Conservation (phyloP, 2,329 filamentous ascomycete species). For the Ilyonectria robusta region DNA sequence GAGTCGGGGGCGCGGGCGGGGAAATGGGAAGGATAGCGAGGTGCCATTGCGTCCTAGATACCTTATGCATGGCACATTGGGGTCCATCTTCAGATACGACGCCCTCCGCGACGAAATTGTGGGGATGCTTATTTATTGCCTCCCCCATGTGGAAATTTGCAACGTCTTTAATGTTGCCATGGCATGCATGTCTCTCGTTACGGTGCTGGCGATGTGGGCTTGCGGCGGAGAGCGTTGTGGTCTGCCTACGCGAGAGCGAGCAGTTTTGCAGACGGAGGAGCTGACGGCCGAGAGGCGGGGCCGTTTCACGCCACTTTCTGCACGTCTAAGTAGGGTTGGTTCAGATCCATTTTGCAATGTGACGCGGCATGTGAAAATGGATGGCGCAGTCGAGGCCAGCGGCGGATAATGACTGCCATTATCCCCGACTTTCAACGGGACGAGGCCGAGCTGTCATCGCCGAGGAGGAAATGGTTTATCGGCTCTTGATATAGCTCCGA, state of each 20-base stretch:
- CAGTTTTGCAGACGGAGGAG: constrained; percentile 7
- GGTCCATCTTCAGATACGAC: constrained; percentile 9
- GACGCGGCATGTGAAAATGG: constrained; percentile 22
- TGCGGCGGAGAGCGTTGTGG: neutral
- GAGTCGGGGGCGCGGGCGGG: neutral
- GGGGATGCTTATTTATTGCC: neutral
- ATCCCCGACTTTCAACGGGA: neutral
- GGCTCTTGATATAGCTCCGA: neutral
- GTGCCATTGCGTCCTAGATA: constrained; percentile 22
- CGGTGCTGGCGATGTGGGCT: constrained; percentile 9
- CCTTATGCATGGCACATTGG: constrained; percentile 22
- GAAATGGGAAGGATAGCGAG: neutral
- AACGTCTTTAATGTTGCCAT: neutral
- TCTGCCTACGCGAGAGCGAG: neutral
- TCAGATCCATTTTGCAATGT: constrained; percentile 11
- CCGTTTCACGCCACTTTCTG: constrained; percentile 28
- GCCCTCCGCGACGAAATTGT: neutral
- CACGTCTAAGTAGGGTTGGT: neutral
- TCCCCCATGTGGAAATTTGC: neutral
- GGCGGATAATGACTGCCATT: neutral
- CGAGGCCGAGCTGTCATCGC: neutral
- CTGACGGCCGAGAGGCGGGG: constrained; percentile 10
- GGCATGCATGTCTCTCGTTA: constrained; percentile 24
- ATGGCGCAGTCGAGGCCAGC: constrained; percentile 2
- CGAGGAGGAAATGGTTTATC: neutral